These are phyloP conservation scores for Ganoderma boninense DNA, from an alignment of 1,284 basidiomycete genomes.

Conservation along the genomic window DNA sequence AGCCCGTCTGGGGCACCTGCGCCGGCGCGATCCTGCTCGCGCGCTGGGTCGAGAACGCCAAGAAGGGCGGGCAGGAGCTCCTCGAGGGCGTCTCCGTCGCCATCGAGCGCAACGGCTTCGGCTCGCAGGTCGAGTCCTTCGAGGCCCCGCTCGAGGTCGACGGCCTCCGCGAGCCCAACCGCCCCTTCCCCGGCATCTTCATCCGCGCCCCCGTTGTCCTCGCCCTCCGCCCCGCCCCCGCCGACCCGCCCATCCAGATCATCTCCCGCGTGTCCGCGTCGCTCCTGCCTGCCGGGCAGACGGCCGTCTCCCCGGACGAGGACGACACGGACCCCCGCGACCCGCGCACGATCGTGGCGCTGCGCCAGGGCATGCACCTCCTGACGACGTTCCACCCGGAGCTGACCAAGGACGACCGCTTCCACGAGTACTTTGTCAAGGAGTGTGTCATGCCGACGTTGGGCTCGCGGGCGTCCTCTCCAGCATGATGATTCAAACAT, in stretches of 20 bases:
- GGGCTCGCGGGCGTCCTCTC: slow-evolving; percentile 26
- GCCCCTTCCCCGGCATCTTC: slow-evolving; percentile 89
- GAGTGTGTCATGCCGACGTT: slow-evolving; percentile 63
- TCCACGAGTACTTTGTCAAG: slow-evolving; percentile 88
- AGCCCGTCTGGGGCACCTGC: slow-evolving; percentile 96
- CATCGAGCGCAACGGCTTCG: slow-evolving; percentile 92
- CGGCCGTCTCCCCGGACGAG: slow-evolving; percentile 40
- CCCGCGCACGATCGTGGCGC: slow-evolving; percentile 81
- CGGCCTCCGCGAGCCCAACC: slow-evolving; percentile 65
- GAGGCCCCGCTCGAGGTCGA: slow-evolving; percentile 80
- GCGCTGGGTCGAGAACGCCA: slow-evolving; percentile 76
- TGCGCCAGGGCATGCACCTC: slow-evolving; percentile 86
- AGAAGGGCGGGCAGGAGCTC: slow-evolving; percentile 89
- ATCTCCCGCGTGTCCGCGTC: slow-evolving; percentile 78
- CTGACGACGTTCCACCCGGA: slow-evolving; percentile 97
- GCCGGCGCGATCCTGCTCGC: slow-evolving; percentile 95
- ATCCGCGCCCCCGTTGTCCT: slow-evolving; percentile 91
- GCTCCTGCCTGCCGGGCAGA: slow-evolving; percentile 61
- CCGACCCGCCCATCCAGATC: slow-evolving; percentile 64
- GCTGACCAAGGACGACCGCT: slow-evolving; percentile 85
- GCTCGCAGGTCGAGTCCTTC: slow-evolving; percentile 90
- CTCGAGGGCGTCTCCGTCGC: slow-evolving; percentile 85
- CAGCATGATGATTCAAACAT: slow-evolving; percentile 18
- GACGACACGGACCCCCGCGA: slow-evolving; percentile 53
- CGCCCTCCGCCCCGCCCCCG: slow-evolving; percentile 51